These are phyloP conservation scores for Rutstroemia sp. DNA, from an alignment of 2,329 filamentous ascomycete species.

Conservation along the genomic window DNA sequence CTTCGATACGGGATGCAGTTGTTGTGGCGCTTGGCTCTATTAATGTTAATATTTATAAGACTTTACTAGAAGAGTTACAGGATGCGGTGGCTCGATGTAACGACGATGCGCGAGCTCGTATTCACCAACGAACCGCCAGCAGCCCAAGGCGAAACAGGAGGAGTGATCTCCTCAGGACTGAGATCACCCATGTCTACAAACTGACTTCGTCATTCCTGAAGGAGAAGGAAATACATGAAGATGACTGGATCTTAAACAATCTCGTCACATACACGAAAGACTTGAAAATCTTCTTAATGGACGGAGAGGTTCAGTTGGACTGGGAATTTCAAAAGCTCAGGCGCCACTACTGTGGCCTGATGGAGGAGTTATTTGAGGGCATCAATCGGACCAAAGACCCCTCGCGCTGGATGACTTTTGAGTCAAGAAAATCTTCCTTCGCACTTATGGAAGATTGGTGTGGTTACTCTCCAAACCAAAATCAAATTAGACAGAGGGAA, in stretches of 20 bases:
- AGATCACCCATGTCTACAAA: slow-evolving; percentile 94
- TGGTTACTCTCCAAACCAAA: slow-evolving; percentile 87
- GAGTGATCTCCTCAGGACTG: slow-evolving; percentile 81
- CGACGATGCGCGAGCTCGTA: slow-evolving; percentile 76
- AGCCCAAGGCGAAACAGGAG: slow-evolving; percentile 73
- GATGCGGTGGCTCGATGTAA: slow-evolving; percentile 80
- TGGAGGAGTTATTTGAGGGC: slow-evolving; percentile 88
- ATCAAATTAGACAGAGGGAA: slow-evolving; percentile 72
- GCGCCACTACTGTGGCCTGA: slow-evolving; percentile 87
- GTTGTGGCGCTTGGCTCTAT: slow-evolving; percentile 90
- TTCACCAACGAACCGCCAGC: slow-evolving; percentile 82
- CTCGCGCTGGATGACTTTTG: slow-evolving; percentile 93
- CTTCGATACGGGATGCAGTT: slow-evolving; percentile 80
- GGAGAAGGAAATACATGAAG: slow-evolving; percentile 68
- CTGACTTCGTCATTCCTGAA: slow-evolving; percentile 85
- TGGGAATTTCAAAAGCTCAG: slow-evolving; percentile 89
- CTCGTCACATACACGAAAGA: slow-evolving; percentile 87
- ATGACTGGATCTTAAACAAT: slow-evolving; percentile 87
- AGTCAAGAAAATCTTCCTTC: slow-evolving; percentile 90
- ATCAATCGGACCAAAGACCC: slow-evolving; percentile 81
- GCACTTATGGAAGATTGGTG: slow-evolving; percentile 99
- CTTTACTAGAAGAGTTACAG: slow-evolving; percentile 82
- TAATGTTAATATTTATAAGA: slow-evolving; percentile 88
- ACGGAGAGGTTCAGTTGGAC: slow-evolving; percentile 88
- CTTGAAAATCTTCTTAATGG: slow-evolving; percentile 87